phyloP scores from a whole-genome alignment of 257 asterid genomes.

The Plantago ovata region DNA sequence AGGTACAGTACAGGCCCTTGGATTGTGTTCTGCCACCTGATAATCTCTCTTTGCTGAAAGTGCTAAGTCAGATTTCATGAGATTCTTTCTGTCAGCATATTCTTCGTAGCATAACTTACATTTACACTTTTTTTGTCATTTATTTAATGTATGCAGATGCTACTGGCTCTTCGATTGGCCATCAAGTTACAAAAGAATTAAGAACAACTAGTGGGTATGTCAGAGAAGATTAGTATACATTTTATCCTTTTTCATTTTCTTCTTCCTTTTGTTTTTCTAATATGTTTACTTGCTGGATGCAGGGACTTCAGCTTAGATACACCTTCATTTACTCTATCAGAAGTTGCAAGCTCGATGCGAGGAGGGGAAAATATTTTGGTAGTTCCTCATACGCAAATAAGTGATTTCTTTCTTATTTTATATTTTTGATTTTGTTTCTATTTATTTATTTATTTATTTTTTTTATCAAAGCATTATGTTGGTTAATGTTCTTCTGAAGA shows the following conservation, averaged over 20 bases:
- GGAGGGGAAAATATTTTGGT: constrained; percentile 77
- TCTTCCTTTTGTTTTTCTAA: too few relatives aligned
- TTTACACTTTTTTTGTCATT: constrained; percentile 21
- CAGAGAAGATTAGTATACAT: constrained; percentile 20
- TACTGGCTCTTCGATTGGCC: constrained; percentile 40
- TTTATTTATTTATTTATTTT: too few relatives aligned
- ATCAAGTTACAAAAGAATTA: constrained; percentile 40
- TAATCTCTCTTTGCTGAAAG: not conserved
- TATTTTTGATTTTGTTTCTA: too few relatives aligned
- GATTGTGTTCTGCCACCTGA: constrained; percentile 14
- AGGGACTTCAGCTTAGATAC: constrained; percentile 56
- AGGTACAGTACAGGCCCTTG: constrained; percentile 37
- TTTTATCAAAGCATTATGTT: too few relatives aligned
- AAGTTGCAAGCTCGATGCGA: constrained; percentile 58
- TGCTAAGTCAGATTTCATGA: not conserved
- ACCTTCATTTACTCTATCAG: constrained; percentile 60
- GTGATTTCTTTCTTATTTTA: too few relatives aligned
- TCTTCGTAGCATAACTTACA: constrained; percentile 17
- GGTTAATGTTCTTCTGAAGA: too few relatives aligned
- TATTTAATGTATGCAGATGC: constrained; percentile 54
- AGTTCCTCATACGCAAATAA: constrained; percentile 25
- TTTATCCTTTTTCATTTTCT: too few relatives aligned
- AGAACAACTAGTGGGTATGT: constrained; percentile 55
- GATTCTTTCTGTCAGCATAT: not conserved
- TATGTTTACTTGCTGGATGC: constrained; percentile 16